These are phyloP conservation scores for Candida sp. DNA, from an alignment of 1,139 yeast genomes.

Conservation along the genomic window DNA sequence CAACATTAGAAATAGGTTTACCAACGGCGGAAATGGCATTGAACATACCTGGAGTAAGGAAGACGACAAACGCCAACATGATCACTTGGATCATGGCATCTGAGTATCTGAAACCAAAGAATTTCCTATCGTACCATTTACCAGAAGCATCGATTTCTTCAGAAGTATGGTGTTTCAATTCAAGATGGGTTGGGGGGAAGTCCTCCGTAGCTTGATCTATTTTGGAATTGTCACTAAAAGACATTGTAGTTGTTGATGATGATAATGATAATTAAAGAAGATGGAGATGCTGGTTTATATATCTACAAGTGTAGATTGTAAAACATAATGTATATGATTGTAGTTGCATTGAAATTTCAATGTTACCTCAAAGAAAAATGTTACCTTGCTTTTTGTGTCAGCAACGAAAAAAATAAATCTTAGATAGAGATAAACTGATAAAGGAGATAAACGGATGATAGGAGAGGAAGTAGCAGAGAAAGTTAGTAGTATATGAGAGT, in stretches of 20 bases:
- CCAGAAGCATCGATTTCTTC: conserved; percentile 29
- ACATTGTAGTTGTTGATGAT: not conserved
- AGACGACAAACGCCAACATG: conserved; percentile 47
- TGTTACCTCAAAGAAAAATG: not conserved
- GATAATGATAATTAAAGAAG: not conserved
- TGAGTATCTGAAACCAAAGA: conserved; percentile 25
- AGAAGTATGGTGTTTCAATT: conserved; percentile 22
- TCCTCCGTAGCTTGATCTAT: not conserved
- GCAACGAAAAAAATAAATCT: not conserved
- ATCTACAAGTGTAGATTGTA: not conserved
- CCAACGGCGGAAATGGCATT: conserved; percentile 58
- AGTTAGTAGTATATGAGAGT: too few species aligned
- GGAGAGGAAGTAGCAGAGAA: too few species aligned
- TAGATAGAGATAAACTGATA: too few species aligned
- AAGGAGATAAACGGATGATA: too few species aligned
- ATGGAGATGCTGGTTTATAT: not conserved
- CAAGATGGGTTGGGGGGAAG: conserved; percentile 16
- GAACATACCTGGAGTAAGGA: conserved; percentile 58
- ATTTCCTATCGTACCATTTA: conserved; percentile 39
- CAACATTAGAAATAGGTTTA: conserved; percentile 37
- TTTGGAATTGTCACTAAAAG: not conserved
- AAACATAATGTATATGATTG: not conserved
- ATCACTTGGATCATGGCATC: conserved; percentile 43
- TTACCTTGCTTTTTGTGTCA: not conserved
- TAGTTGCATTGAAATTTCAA: not conserved